phyloP scores from a whole-genome alignment of 169 alveolate species.

The Plasmodium inui region DNA sequence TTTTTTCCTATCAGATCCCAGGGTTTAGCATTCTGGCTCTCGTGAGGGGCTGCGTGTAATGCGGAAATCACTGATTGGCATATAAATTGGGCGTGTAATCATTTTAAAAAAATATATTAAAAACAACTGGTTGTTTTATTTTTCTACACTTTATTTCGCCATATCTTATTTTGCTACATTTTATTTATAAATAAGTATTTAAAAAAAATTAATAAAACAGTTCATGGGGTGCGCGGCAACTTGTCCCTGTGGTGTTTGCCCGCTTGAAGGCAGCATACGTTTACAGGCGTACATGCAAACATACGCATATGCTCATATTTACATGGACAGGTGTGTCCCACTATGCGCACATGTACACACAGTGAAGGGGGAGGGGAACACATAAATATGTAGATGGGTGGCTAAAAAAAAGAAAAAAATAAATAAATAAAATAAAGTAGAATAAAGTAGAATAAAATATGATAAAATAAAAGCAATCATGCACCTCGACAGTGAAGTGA shows the following conservation, averaged over 20 bases:
- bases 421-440: background rate
- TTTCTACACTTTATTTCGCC: conserved; percentile 22
- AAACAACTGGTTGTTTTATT: background rate
- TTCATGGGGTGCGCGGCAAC: conserved; percentile 23
- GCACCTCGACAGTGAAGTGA: background rate
- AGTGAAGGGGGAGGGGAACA: background rate
- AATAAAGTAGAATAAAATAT: no score
- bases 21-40: background rate
- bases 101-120: background rate
- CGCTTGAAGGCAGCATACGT: conserved; percentile 1
- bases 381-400: background rate
- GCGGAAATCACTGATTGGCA: background rate
- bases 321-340: background rate
- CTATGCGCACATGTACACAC: background rate
- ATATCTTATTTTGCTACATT: background rate
- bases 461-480: background rate
- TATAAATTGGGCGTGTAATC: background rate
- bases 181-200: conserved; percentile 68
- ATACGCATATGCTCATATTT: background rate
- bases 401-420: background rate
- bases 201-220: conserved; percentile 52
- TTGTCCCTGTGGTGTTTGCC: background rate
- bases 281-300: background rate
- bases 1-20: background rate
- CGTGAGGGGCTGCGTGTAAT: background rate